Evolutionary conservation across 257 asterid species (phyloP).

Genomic region (Eucommia ulmoides): DNA sequence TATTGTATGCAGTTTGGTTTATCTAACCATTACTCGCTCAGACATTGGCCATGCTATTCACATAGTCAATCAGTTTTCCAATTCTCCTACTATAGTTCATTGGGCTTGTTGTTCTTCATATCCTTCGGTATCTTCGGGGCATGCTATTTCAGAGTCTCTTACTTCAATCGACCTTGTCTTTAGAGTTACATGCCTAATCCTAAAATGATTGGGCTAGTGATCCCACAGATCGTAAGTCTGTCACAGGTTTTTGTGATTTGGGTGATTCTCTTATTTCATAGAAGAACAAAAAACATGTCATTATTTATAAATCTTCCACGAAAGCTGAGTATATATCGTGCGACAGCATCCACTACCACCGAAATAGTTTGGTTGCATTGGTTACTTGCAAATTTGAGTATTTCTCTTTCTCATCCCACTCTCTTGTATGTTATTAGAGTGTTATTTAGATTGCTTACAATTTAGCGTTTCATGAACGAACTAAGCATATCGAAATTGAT

Average conservation of each 20-base stretch:
- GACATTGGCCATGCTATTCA: neutral
- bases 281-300: too few relatives aligned
- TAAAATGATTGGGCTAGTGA: neutral
- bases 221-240: neutral
- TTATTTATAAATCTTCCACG: too few relatives aligned
- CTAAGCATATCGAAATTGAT: too few relatives aligned
- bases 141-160: neutral
- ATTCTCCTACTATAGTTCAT: neutral
- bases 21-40: neutral
- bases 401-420: too few relatives aligned
- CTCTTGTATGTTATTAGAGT: too few relatives aligned
- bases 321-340: too few relatives aligned
- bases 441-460: too few relatives aligned
- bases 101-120: neutral
- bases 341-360: too few relatives aligned
- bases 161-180: neutral
- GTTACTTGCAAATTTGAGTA: too few relatives aligned
- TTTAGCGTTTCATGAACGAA: too few relatives aligned
- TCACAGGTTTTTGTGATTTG: neutral
- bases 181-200: neutral
- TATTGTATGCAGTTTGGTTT: neutral
- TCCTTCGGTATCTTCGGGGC: neutral
- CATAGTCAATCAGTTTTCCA: neutral
- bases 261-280: too few relatives aligned
- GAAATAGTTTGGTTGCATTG: too few relatives aligned